These are phyloP conservation scores for Phytopythium vexans DNA, from an alignment of 352 stramenopile species.

Conservation along the genomic window DNA sequence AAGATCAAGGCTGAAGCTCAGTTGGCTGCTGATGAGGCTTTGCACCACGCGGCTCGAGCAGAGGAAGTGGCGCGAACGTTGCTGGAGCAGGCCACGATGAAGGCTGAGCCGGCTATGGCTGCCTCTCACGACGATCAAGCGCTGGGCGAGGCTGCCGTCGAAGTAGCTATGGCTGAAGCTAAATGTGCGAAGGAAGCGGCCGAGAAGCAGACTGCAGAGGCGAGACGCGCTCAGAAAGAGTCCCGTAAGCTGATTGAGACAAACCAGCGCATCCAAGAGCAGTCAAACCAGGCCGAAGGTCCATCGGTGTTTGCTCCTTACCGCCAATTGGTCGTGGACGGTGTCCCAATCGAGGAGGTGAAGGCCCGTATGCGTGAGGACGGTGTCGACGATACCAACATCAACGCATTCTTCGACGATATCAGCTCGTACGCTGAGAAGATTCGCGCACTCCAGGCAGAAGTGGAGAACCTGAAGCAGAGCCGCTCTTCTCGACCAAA, in stretches of 20 bases:
- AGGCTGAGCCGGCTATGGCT: constrained; percentile 79
- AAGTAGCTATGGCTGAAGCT: constrained; percentile 82
- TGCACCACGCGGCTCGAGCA: constrained; percentile 53
- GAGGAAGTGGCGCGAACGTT: constrained; percentile 75
- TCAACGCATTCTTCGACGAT: no score
- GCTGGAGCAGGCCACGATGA: constrained; percentile 73
- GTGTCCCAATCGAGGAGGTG: no score
- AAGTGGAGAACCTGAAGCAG: no score
- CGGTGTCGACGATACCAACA: no score
- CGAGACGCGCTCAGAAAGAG: constrained; percentile 69
- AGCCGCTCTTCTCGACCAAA: no score
- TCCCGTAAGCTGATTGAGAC: constrained; percentile 81
- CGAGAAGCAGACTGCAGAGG: constrained; percentile 75
- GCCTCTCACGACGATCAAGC: constrained; percentile 74
- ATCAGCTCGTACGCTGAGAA: no score
- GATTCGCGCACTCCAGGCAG: no score
- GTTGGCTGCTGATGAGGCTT: constrained; percentile 79
- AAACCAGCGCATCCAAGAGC: no score
- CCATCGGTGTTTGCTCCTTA: no score
- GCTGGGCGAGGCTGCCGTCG: constrained; percentile 77
- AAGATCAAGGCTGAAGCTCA: constrained; percentile 82
- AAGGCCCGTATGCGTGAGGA: no score
- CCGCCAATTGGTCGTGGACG: no score
- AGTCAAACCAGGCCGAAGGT: no score
- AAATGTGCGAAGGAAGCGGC: constrained; percentile 74